Conservation (phyloP, 768 basidiomycete species). For the Kwoniella bestiolae region DNA sequence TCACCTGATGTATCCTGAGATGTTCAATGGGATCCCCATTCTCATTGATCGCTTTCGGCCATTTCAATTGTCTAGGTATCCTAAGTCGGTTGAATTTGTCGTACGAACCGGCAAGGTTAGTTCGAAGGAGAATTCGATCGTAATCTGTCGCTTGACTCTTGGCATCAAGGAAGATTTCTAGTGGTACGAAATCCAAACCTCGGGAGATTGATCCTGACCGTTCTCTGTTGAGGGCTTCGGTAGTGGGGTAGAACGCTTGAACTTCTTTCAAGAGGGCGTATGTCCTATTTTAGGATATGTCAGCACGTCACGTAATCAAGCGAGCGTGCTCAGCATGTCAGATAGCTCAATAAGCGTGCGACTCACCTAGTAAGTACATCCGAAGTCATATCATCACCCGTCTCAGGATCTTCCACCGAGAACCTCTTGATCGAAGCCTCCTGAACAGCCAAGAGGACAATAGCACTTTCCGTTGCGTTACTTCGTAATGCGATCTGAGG, state of each 20-base stretch:
- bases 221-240: slow-evolving; percentile 25
- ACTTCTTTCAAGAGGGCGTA: slow-evolving; percentile 77
- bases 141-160: slow-evolving; percentile 80
- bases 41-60: slow-evolving; percentile 54
- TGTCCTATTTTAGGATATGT: slow-evolving; percentile 63
- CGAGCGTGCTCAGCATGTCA: too few species aligned
- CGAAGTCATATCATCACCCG: slow-evolving; percentile 81
- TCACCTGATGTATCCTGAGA: slow-evolving; percentile 69
- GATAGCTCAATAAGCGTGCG: too few species aligned
- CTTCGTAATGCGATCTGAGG: slow-evolving; percentile 84
- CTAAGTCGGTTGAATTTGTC: slow-evolving; percentile 95
- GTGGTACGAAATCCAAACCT: slow-evolving; percentile 66
- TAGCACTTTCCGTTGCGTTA: slow-evolving; percentile 64
- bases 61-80: slow-evolving; percentile 61
- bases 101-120: slow-evolving; percentile 80
- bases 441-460: slow-evolving; percentile 75
- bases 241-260: slow-evolving; percentile 79
- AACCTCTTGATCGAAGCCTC: slow-evolving; percentile 79
- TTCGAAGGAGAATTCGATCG: slow-evolving; percentile 87
- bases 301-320: too few species aligned
- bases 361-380: slow-evolving; percentile 80
- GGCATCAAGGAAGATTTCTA: slow-evolving; percentile 85
- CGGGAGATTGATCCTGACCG: slow-evolving; percentile 16
- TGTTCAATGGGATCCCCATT: slow-evolving; percentile 60
- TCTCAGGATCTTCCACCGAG: slow-evolving; percentile 78